These are phyloP conservation scores for Aphanomyces astaci DNA, from an alignment of 352 stramenopile species.

Conservation along the genomic window DNA sequence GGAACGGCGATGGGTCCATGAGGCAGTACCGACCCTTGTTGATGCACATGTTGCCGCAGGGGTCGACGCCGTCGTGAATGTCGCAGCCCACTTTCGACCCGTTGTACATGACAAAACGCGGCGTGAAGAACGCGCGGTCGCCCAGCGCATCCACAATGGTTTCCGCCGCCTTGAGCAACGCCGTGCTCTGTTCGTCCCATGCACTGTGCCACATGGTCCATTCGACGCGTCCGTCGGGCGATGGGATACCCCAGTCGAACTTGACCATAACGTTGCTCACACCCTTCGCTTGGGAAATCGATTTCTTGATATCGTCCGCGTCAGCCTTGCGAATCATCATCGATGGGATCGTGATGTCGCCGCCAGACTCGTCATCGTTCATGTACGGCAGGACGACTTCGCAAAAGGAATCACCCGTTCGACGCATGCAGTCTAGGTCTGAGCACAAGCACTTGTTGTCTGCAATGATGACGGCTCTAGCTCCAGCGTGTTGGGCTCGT, in stretches of 20 bases:
- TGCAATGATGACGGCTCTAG: slow-evolving; percentile 91
- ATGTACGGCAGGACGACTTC: slow-evolving; percentile 84
- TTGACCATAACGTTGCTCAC: slow-evolving; percentile 92
- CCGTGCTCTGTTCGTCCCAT: slow-evolving; percentile 81
- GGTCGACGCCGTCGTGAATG: slow-evolving; percentile 53
- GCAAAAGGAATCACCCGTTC: slow-evolving; percentile 75
- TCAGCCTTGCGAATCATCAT: slow-evolving; percentile 95
- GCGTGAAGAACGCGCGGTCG: slow-evolving; percentile 91
- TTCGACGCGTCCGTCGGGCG: slow-evolving; percentile 91
- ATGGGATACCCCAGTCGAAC: slow-evolving; percentile 92
- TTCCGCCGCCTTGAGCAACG: slow-evolving; percentile 70
- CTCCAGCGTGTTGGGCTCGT: slow-evolving; percentile 86
- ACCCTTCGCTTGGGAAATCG: slow-evolving; percentile 66
- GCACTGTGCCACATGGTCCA: slow-evolving; percentile 95
- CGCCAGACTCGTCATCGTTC: slow-evolving; percentile 93
- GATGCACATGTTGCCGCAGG: slow-evolving; percentile 94
- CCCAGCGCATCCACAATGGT: slow-evolving; percentile 79
- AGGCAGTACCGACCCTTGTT: slow-evolving; percentile 97
- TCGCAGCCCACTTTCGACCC: slow-evolving; percentile 89
- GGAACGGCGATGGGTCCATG: slow-evolving; percentile 90
- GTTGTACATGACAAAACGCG: slow-evolving; percentile 95
- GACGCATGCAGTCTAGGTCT: slow-evolving; percentile 62
- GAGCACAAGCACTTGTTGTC: slow-evolving; percentile 95
- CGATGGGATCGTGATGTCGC: slow-evolving; percentile 94
- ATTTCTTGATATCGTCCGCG: slow-evolving; percentile 88